Evolutionary conservation across 129 eudicot species (phyloP).

Genomic region (Escallonia herrerae): DNA sequence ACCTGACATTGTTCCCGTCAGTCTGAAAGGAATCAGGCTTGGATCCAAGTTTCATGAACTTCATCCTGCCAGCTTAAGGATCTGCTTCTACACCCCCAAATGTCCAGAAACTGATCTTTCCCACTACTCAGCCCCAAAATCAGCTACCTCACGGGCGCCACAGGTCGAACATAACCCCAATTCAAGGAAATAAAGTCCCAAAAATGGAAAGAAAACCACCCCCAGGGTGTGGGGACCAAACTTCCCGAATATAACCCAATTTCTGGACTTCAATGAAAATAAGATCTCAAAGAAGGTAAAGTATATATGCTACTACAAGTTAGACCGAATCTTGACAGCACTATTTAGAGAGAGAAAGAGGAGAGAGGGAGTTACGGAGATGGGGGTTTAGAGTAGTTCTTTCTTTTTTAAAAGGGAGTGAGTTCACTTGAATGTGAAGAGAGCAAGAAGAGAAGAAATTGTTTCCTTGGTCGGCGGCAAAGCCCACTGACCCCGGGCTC

Average conservation of each 20-base stretch:
- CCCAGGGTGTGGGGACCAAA: conserved; percentile 31
- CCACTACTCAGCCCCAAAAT: conserved; percentile 29
- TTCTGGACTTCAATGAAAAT: conserved; percentile 20
- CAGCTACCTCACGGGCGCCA: conserved; percentile 3
- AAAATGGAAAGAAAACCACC: conserved; percentile 27
- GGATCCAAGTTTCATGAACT: conserved; percentile 99
- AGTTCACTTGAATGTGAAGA: conserved; percentile 41
- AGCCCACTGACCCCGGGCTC: conserved; percentile 80
- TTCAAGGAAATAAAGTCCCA: conserved; percentile 27
- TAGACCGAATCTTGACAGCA: conserved; percentile 59
- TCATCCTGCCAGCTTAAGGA: conserved; percentile 50
- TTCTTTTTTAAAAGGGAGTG: conserved; percentile 13
- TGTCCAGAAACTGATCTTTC: conserved; percentile 7
- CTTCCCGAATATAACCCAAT: conserved; percentile 20
- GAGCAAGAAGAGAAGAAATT: conserved; percentile 35
- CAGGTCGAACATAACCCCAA: conserved; percentile 21
- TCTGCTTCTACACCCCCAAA: conserved; percentile 17
- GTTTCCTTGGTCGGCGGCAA: conserved; percentile 93
- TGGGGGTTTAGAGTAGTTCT: conserved; percentile 2
- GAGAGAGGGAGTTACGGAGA: conserved; percentile 15
- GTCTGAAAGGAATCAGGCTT: conserved; percentile 83
- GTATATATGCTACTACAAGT: conserved; percentile 50
- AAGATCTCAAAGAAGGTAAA: conserved; percentile 47
- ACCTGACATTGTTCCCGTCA: conserved; percentile 81
- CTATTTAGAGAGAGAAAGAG: conserved; percentile 24